Percentiles rank a stretch among this genome's conserved stretches.
Conservation (phyloP, 768 basidiomycete species). For the Stropharia rugosoannulata region DNA sequence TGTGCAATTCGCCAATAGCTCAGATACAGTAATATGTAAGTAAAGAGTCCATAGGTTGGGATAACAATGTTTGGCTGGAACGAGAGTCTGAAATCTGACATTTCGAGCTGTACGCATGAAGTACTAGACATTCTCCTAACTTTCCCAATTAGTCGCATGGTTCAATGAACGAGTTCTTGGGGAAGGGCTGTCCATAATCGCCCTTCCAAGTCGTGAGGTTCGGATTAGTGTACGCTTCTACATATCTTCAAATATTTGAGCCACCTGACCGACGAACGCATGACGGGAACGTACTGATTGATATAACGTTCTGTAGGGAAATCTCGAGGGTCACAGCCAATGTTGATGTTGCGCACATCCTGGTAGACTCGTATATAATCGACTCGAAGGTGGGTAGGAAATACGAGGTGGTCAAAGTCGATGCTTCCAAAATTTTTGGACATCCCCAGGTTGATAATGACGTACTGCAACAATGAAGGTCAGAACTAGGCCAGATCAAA, state of each 20-base stretch:
- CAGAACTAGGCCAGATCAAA: not conserved
- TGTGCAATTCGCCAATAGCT: too few species aligned
- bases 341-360: conserved; percentile 60
- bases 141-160: not conserved
- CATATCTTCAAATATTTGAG: conserved; percentile 31
- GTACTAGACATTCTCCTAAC: not conserved
- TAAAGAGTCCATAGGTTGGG: too few species aligned
- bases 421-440: conserved; percentile 74
- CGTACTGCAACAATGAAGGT: conserved; percentile 47
- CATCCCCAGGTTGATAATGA: conserved; percentile 85
- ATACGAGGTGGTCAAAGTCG: conserved; percentile 67
- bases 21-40: too few species aligned
- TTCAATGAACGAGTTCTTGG: conserved; percentile 52
- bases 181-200: conserved; percentile 64
- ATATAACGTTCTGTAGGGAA: conserved; percentile 87
- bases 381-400: conserved; percentile 73
- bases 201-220: conserved; percentile 78
- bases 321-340: conserved; percentile 80
- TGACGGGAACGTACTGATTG: conserved; percentile 43
- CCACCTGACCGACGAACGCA: not conserved
- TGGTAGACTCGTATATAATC: conserved; percentile 95
- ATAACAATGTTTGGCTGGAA: too few species aligned
- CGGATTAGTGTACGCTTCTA: conserved; percentile 79
- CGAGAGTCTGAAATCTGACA: too few species aligned
- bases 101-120: not conserved